These are phyloP conservation scores for Volvariella volvacea DNA, from an alignment of 1,284 basidiomycete species.

Conservation along the genomic window DNA sequence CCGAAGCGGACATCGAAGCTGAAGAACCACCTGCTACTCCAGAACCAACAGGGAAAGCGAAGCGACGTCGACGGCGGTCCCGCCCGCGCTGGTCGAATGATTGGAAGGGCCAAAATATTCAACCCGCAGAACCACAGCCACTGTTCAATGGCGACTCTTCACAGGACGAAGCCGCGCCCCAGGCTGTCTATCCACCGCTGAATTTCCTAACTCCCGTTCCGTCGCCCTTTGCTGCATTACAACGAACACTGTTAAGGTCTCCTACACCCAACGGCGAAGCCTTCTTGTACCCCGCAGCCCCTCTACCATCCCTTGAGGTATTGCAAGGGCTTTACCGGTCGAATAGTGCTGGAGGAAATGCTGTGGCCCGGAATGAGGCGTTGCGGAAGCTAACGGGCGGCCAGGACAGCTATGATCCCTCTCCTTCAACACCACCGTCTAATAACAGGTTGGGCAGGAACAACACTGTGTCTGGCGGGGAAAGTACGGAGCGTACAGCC, in stretches of 20 bases:
- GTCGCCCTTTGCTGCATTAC: conserved; percentile 42
- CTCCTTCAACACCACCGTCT: conserved; percentile 47
- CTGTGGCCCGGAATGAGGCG: conserved; percentile 48
- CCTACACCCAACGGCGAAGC: conserved; percentile 47
- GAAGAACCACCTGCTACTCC: conserved; percentile 26
- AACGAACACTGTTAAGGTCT: conserved; percentile 48
- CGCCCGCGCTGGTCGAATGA: conserved; percentile 71
- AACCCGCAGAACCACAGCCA: conserved; percentile 37
- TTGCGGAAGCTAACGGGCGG: conserved; percentile 71
- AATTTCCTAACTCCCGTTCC: conserved; percentile 58
- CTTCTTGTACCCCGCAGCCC: conserved; percentile 54
- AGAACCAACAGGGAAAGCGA: conserved; percentile 33
- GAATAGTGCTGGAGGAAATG: conserved; percentile 62
- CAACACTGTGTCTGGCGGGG: conserved; percentile 75
- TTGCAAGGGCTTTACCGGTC: conserved; percentile 70
- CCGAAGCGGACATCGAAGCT: conserved; percentile 15
- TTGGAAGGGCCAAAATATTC: conserved; percentile 44
- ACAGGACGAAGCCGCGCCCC: conserved; percentile 51
- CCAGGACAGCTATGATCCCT: conserved; percentile 50
- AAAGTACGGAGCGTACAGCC: conserved; percentile 39
- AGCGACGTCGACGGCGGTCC: conserved; percentile 69
- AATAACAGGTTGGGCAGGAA: conserved; percentile 52
- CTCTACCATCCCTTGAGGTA: conserved; percentile 67
- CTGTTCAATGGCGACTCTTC: conserved; percentile 56
- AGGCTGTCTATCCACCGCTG: conserved; percentile 32